These are phyloP conservation scores for Dactylellina parvicollis DNA, from an alignment of 2,329 filamentous ascomycete genomes.

Conservation along the genomic window DNA sequence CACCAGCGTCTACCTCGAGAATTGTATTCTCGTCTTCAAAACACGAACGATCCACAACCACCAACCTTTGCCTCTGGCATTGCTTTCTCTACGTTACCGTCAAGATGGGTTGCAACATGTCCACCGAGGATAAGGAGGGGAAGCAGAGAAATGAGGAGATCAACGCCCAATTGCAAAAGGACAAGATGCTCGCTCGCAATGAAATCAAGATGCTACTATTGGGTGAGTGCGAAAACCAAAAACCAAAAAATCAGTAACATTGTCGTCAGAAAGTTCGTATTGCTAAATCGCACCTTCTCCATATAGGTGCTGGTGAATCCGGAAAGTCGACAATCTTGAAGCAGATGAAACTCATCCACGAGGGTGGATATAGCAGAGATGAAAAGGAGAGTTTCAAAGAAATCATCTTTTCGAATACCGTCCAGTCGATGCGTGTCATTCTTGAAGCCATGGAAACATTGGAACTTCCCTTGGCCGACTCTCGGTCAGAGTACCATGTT, in stretches of 20 bases:
- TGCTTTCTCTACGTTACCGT: slow-evolving; percentile 59
- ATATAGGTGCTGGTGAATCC: slow-evolving; percentile 90
- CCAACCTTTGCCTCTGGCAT: slow-evolving; percentile 17
- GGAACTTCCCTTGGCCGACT: slow-evolving; percentile 85
- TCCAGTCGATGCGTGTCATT: slow-evolving; percentile 76
- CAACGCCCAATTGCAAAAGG: slow-evolving; percentile 97
- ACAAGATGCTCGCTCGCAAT: slow-evolving; percentile 98
- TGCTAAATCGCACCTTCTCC: background rate
- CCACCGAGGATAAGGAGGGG: slow-evolving; percentile 99
- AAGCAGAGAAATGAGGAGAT: slow-evolving; percentile 99
- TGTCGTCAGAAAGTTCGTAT: background rate
- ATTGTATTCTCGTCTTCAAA: background rate
- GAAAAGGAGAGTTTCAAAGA: slow-evolving; percentile 76
- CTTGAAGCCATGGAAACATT: slow-evolving; percentile 75
- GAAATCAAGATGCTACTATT: slow-evolving; percentile 99
- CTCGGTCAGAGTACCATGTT: slow-evolving; percentile 94
- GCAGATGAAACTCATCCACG: slow-evolving; percentile 99
- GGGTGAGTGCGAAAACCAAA: slow-evolving; percentile 69
- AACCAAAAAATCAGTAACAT: too few species aligned
- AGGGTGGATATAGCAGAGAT: slow-evolving; percentile 94
- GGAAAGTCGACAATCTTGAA: slow-evolving; percentile 94
- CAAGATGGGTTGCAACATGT: slow-evolving; percentile 99
- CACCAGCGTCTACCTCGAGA: background rate
- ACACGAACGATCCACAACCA: background rate
- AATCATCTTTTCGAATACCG: slow-evolving; percentile 76